Percentiles rank a stretch among this genome's conserved stretches.
phyloP scores from a whole-genome alignment of 2,329 filamentous ascomycete species.

The Cadophora malorum region DNA sequence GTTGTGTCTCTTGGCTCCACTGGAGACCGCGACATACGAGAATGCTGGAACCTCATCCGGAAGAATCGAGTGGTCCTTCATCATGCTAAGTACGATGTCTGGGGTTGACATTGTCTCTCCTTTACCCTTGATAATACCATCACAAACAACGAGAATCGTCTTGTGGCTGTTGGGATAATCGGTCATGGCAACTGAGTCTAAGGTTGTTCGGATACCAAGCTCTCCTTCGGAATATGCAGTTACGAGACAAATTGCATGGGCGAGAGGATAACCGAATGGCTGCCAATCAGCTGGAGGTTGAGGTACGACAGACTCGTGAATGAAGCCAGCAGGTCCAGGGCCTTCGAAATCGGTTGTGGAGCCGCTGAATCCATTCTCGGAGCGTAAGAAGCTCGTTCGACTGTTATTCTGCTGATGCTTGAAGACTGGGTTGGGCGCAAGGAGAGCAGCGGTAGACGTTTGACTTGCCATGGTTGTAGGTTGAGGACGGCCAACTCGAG shows the following conservation, averaged over 20 bases:
- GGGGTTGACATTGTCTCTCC: conserved; percentile 88
- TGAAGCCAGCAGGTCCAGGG: conserved; percentile 88
- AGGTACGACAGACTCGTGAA: conserved; percentile 93
- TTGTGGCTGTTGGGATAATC: conserved; percentile 99
- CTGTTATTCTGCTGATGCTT: conserved; percentile 65
- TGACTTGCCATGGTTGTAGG: conserved; percentile 98
- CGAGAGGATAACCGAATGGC: conserved; percentile 93
- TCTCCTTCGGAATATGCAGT: conserved; percentile 97
- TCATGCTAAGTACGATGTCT: conserved; percentile 89
- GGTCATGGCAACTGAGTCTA: conserved; percentile 95
- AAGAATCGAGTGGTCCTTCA: conserved; percentile 85
- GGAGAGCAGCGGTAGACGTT: conserved; percentile 71
- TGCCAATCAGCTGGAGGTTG: conserved; percentile 97
- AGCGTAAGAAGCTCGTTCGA: conserved; percentile 68
- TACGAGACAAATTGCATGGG: conserved; percentile 91
- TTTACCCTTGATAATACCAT: conserved; percentile 96
- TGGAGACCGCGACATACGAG: conserved; percentile 96
- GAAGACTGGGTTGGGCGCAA: conserved; percentile 76
- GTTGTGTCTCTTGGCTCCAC: conserved; percentile 96
- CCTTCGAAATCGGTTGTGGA: conserved; percentile 66
- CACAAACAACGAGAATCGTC: conserved; percentile 92
- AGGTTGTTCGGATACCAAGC: conserved; percentile 88
- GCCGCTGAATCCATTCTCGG: conserved; percentile 59
- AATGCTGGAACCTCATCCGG: conserved; percentile 86
- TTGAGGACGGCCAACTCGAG: conserved; percentile 54